Evolutionary conservation across 2,329 filamentous ascomycete genomes (phyloP).

Genomic region (Stachybotrys chartarum): DNA sequence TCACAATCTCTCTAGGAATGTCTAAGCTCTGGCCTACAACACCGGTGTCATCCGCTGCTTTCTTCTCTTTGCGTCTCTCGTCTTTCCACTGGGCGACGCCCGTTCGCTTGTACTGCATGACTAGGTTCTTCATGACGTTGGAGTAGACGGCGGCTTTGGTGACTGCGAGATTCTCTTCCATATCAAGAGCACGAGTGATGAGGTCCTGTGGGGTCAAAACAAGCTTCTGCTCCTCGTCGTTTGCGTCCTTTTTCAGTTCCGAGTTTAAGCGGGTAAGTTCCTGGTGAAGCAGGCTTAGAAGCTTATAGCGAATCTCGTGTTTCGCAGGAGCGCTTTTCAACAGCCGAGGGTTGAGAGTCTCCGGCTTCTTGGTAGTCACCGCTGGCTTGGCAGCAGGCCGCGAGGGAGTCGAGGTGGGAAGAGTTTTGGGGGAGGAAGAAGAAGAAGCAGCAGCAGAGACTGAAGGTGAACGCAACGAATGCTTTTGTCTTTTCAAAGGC

Average conservation of each 20-base stretch:
- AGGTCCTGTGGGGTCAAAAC: slow-evolving; percentile 58
- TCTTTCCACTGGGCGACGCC: slow-evolving; percentile 62
- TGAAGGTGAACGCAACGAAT: slow-evolving; percentile 1
- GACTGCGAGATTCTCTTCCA: slow-evolving; percentile 69
- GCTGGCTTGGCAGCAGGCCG: slow-evolving; percentile 8
- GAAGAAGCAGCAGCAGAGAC: slow-evolving; percentile 5
- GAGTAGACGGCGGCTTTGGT: slow-evolving; percentile 66
- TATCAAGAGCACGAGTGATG: slow-evolving; percentile 62
- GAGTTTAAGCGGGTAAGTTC: slow-evolving; percentile 62
- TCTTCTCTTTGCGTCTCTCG: slow-evolving; percentile 40
- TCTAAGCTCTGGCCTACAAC: slow-evolving; percentile 22
- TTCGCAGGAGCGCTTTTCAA: slow-evolving; percentile 50
- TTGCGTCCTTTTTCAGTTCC: slow-evolving; percentile 45
- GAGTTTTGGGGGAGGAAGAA: background rate
- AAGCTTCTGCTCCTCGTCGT: slow-evolving; percentile 41
- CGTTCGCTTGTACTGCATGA: slow-evolving; percentile 73
- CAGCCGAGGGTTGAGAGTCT: slow-evolving; percentile 61
- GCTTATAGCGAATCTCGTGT: slow-evolving; percentile 47
- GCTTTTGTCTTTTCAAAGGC: slow-evolving; percentile 14
- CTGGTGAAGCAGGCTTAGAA: slow-evolving; percentile 57
- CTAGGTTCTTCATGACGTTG: slow-evolving; percentile 76
- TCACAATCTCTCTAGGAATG: slow-evolving; percentile 51
- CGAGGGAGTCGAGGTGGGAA: slow-evolving; percentile 8
- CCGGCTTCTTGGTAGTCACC: slow-evolving; percentile 24
- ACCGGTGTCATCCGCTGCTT: slow-evolving; percentile 18